Evolutionary conservation across 164 flowering plant genomes (phyloP), one percentile per base, ranked within the genome.

Genomic region (Tinospora cordifolia): DNA sequence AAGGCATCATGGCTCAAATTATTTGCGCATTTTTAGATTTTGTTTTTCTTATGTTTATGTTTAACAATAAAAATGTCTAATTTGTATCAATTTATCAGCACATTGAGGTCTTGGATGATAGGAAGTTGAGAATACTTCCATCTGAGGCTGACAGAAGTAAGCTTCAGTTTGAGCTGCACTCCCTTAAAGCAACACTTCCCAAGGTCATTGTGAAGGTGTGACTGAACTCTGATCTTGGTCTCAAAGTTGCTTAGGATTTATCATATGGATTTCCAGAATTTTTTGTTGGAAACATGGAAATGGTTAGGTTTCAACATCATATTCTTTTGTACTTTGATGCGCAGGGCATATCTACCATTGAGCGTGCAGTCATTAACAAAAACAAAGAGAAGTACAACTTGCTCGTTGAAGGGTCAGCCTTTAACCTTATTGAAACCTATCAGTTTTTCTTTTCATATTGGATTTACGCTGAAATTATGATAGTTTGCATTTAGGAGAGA

Each of bases 341-440:
- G 21, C 84, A 95, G 99, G 99, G 99, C 47, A 86, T 95, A 65
- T 78, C 78, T 75, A 84, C 90, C 19, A 84, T 84, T 79, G 87
- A 89, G 70, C 93, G 98, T 69, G 94, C 81, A 7, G 87, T 95
- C 27, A 85, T 92, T 38, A 82, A 82, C 66, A 80, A 77, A 57
- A 74, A 75, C 46, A 66, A 69, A 66, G 76, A 49, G 21, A 80
- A 79, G 66, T 83, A 77, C 71, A 79, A 83, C 26, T 79, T 94
- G 80, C 73, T 89, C 22, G 92, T 88, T 8, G 99, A 95, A 83
- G 99, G 99, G 99, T 95, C 65, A 80, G 93, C 83, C 67, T 14
- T 66, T 26, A 13, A 22, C 65, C 9, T 63, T 40, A 39, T 49
- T 14, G 14, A 17, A 22, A 22, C 39, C 47, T 51, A 24, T 49